phyloP scores from a whole-genome alignment of 2,329 filamentous ascomycete species.

The Chaetomium olivaceum region DNA sequence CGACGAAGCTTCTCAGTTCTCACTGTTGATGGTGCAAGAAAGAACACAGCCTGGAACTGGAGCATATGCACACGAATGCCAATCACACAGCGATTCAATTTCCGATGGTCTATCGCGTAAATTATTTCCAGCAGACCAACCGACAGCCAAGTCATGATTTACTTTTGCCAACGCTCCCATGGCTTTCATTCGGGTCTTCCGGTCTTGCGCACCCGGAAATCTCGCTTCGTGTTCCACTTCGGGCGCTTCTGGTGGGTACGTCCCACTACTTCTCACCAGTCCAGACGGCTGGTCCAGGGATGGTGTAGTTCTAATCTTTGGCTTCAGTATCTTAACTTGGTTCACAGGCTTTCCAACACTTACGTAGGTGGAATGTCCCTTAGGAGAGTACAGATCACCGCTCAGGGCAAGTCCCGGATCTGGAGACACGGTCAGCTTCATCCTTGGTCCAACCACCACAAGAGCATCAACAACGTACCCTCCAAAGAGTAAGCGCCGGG shows the following conservation, averaged over 20 bases:
- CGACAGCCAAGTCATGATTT: no score
- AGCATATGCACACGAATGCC: no score
- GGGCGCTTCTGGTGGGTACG: no score
- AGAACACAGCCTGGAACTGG: neutral
- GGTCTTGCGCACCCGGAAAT: no score
- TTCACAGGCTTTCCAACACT: neutral
- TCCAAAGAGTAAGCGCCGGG: constrained; percentile 8
- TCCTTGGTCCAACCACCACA: neutral
- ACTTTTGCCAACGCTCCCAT: no score
- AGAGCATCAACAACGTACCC: neutral
- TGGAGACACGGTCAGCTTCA: neutral
- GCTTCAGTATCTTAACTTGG: neutral
- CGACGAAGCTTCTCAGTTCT: no score
- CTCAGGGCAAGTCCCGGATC: constrained; percentile 5
- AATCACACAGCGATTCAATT: neutral
- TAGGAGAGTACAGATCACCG: constrained; percentile 8
- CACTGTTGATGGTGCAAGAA: neutral
- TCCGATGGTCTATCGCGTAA: neutral
- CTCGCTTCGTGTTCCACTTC: no score
- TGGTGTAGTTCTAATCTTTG: constrained; percentile 11
- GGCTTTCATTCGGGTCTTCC: no score
- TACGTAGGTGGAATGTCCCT: constrained; percentile 5
- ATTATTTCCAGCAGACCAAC: neutral
- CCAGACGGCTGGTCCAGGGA: constrained; percentile 6
- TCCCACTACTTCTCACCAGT: neutral